phyloP scores from a whole-genome alignment of 2,329 filamentous ascomycete genomes.

The Metarhizium humberi region DNA sequence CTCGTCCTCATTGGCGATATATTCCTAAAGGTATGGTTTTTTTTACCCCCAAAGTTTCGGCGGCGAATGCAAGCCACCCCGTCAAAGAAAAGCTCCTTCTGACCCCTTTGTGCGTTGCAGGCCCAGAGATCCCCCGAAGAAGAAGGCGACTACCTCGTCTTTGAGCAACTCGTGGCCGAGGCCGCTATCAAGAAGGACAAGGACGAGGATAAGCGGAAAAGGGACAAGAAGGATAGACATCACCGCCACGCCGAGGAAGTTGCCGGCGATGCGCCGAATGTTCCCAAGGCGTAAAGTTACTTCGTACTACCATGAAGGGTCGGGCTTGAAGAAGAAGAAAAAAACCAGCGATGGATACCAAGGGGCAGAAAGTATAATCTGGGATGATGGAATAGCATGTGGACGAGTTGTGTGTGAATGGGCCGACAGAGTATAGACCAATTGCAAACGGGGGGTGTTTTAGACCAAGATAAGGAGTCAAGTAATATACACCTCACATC shows the following conservation, averaged over 20 bases:
- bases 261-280: conserved; percentile 17
- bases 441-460: neutral
- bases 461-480: neutral
- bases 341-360: neutral
- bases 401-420: neutral
- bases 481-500: neutral
- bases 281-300: conserved; percentile 10
- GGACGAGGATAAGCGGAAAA: conserved; percentile 61
- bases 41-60: neutral
- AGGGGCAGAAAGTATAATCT: neutral
- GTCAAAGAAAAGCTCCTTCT: conserved; percentile 5
- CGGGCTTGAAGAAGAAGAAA: neutral
- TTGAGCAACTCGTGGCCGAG: conserved; percentile 95
- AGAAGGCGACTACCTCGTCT: conserved; percentile 97
- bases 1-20: conserved; percentile 83
- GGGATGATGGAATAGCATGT: neutral
- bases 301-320: neutral
- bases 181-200: conserved; percentile 92
- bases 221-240: conserved; percentile 37
- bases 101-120: conserved; percentile 34
- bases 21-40: conserved; percentile 63
- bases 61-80: too few species aligned
- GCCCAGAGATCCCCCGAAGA: conserved; percentile 85
- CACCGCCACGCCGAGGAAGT: conserved; percentile 20
- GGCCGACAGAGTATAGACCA: neutral